A percentile compares a stretch with the other conserved stretches of the same genome.
Conservation (phyloP, 306 rosid species). For the Benincasa hispida region DNA sequence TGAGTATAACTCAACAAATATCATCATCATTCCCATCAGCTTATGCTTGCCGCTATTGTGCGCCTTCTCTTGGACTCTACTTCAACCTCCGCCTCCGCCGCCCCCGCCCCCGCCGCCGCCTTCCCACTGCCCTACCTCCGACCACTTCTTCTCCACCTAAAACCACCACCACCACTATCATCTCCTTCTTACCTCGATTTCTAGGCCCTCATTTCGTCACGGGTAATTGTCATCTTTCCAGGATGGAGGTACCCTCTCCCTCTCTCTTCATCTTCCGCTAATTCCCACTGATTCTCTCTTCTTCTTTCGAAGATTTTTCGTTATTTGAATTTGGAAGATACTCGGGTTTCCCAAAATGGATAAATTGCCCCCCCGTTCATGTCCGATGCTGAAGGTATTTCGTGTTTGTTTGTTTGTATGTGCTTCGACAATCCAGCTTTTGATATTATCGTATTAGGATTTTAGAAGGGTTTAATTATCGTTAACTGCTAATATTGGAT, state of each 20-base stretch:
- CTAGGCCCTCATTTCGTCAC: conserved; percentile 35
- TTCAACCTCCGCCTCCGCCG: conserved; percentile 7
- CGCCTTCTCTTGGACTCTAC: conserved; percentile 17
- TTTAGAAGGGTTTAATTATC: not conserved
- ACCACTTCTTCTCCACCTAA: not conserved
- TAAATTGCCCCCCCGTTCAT: not conserved
- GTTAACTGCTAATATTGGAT: not conserved
- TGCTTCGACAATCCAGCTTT: not conserved
- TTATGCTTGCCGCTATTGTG: conserved; percentile 25
- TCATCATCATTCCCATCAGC: conserved; percentile 18
- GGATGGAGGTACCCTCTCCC: conserved; percentile 53
- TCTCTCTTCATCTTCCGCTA: not conserved
- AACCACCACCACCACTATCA: not conserved
- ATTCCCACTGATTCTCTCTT: not conserved
- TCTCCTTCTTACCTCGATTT: conserved; percentile 22
- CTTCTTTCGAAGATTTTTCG: not conserved
- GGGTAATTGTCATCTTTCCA: conserved; percentile 37
- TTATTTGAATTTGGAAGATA: not conserved
- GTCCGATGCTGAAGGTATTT: not conserved
- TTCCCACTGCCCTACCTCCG: not conserved
- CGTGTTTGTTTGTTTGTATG: not conserved
- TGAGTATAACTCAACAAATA: conserved; percentile 4
- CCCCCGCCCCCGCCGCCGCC: not conserved
- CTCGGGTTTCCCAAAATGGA: not conserved
- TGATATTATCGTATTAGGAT: not conserved